A percentile compares a stretch with the other conserved stretches of the same genome.
These are phyloP conservation scores for Scedosporium boydii DNA, from an alignment of 2,329 filamentous ascomycete genomes.

Conservation along the genomic window DNA sequence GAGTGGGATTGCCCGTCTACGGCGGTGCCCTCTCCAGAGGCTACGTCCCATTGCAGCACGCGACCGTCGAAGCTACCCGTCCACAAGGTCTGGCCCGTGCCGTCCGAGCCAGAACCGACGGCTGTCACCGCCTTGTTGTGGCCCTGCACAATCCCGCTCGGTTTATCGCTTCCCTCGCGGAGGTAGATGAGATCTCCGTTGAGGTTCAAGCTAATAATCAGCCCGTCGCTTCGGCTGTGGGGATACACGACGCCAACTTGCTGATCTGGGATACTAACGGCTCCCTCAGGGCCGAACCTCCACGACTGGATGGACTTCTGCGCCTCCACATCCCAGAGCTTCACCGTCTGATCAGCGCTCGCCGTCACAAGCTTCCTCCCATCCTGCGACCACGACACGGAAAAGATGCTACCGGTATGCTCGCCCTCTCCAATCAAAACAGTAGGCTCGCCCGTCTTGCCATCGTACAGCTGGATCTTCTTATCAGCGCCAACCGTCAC, in stretches of 20 bases:
- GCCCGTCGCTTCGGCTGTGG: constrained; percentile 66
- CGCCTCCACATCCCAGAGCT: constrained; percentile 82
- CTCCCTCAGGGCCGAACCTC: constrained; percentile 69
- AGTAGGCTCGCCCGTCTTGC: constrained; percentile 82
- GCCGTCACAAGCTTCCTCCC: constrained; percentile 82
- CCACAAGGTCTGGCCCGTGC: constrained; percentile 58
- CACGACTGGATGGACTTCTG: constrained; percentile 73
- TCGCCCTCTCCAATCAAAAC: constrained; percentile 70
- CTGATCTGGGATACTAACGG: constrained; percentile 67
- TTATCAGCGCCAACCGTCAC: constrained; percentile 90
- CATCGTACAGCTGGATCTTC: constrained; percentile 89
- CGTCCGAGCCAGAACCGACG: constrained; percentile 35
- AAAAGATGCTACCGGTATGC: constrained; percentile 89
- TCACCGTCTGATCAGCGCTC: constrained; percentile 89
- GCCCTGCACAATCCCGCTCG: constrained; percentile 66
- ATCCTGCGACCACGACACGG: constrained; percentile 81
- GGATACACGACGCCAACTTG: constrained; percentile 94
- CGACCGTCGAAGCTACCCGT: constrained; percentile 90
- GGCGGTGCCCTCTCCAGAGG: constrained; percentile 55
- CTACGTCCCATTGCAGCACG: constrained; percentile 74
- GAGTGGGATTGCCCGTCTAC: constrained; percentile 76
- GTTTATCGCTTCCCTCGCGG: constrained; percentile 57
- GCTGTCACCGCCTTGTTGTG: constrained; percentile 90
- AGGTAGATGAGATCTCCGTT: constrained; percentile 88
- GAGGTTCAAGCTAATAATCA: constrained; percentile 84